Base-by-base conservation (phyloP, 2,329 filamentous ascomycete genomes). In the Pezicula neosporulosa region DNA sequence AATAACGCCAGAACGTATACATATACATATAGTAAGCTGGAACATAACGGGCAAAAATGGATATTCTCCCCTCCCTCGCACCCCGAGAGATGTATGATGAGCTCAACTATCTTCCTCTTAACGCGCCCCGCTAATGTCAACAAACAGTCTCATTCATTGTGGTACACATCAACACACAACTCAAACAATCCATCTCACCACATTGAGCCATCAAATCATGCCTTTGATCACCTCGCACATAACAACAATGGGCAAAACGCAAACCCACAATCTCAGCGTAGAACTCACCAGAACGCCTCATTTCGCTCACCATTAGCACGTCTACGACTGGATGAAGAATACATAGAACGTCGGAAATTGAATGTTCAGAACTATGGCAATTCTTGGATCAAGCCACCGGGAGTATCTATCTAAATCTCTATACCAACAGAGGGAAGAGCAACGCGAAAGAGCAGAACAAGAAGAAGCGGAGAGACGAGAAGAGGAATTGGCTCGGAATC, bases 361-460 rank as follows among this genome's bases (percentile, higher is more conserved):
- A 90, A 93, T 59, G 87, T 97, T 28, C 82, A 87, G 44, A 89
- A 91, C 63, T 97, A 95, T 66, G 94, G 94, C 54, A 88, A 86
- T 58, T 82, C 81, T 42, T 99, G 94, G 94, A 85, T 99, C 50
- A 89, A 87, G 52, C 94, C 94, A 0, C 91, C 90, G 0, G 94
- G 93, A n/a, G n/a, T n/a, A n/a, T 7, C 80, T 96, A 50, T 69
- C 83, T 51, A 99, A 97, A 76, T 96, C 93, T 1, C 82, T 96
- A 53, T 86, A 95, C 66, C 91, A 95, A 56, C 82, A 91, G 72
- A 86, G 88, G 39, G 94, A 99, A 70, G 94, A 99, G 73, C 84
- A 86, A 59, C 82, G 88, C 10, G 94, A 99, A 73, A 81, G 89
- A 50, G 87, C 93, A 66, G 94, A 99, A 69, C 89, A 92, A 54